Base-by-base conservation (phyloP, 495 filamentous ascomycete species). In the Penicillium pulvis region DNA sequence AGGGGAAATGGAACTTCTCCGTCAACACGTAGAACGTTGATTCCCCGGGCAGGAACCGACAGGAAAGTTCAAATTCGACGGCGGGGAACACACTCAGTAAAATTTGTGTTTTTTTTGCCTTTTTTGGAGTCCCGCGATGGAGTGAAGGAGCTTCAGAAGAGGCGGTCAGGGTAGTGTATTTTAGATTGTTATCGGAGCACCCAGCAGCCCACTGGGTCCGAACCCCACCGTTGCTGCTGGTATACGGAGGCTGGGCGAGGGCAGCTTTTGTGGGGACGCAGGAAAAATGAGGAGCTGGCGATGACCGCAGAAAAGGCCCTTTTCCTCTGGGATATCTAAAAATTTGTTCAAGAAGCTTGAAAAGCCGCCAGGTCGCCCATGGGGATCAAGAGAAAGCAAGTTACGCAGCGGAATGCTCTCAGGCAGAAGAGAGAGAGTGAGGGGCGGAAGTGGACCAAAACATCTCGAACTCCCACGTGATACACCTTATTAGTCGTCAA, bases 381-480 rank as follows among this genome's bases (percentile, higher is more conserved):
- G 19, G 16, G 23, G 26, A 46, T n/a, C 39, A 30, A 42, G 17
- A 43, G 20, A 35, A 26, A 48, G 43, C 19, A 41, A 47, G 56
- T 42, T 54, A 35, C 28, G 60, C 14, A 53, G 44, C 24, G 51
- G 50, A 47, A 53, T 55, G 51, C 51, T 51, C 51, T 62, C 55
- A 56, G 48, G 60, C 51, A 57, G 63, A 58, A 41, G 39, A 41
- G 28, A 53, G 63, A 24, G 42, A 36, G 24, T 49, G 51, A 66
- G 66, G 66, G 63, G 65, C 65, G 65, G 62, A 52, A 53, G 65
- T 65, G 66, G 63, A 64, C 55, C 66, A 68, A 68, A 68, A 68
- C 66, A 66, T 59, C 19, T 23, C 59, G 54, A 62, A 61, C 54
- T 39, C 58, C 64, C 67, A 70, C 67, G 67, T 70, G 67, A 70